Percentiles rank a stretch among this genome's conserved stretches.
Conservation (phyloP, 768 basidiomycete genomes). For the Leccinum ochraceum region DNA sequence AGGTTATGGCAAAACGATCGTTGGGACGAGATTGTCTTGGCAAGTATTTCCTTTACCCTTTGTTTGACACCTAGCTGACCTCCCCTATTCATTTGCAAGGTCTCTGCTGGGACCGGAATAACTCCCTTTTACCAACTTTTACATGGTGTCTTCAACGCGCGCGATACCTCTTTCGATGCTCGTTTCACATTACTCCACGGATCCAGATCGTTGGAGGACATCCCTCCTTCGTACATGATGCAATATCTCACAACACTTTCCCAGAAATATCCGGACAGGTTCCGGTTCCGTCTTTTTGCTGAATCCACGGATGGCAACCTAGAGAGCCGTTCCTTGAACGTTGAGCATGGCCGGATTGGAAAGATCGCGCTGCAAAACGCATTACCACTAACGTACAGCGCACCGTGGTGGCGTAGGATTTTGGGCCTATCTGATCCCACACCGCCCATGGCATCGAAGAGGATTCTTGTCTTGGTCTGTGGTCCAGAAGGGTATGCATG, state of each 20-base stretch:
- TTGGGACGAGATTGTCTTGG: conserved; percentile 86
- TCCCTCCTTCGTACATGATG: conserved; percentile 68
- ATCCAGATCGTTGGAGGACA: conserved; percentile 57
- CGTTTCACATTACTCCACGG: conserved; percentile 75
- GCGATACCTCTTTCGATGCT: conserved; percentile 36
- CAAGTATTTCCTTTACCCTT: conserved; percentile 24
- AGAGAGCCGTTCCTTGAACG: conserved; percentile 17
- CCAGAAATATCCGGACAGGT: conserved; percentile 49
- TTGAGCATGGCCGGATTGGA: conserved; percentile 56
- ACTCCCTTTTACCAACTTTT: conserved; percentile 84
- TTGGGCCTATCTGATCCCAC: conserved; percentile 15
- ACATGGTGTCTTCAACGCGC: conserved; percentile 47
- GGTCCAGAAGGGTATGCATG: conserved; percentile 76
- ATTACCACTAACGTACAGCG: conserved; percentile 32
- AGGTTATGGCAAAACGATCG: conserved; percentile 45
- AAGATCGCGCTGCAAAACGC: conserved; percentile 47
- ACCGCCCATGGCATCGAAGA: conserved; percentile 30
- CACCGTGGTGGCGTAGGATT: conserved; percentile 34
- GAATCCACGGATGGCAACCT: conserved; percentile 40
- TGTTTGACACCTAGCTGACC: neutral
- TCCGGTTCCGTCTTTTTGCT: conserved; percentile 63
- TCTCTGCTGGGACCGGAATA: conserved; percentile 87
- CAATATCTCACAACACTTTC: conserved; percentile 52
- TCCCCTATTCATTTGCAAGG: conserved; percentile 43
- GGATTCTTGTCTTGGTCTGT: conserved; percentile 70